Percentiles rank a stretch among this genome's conserved stretches.
Evolutionary conservation across 768 basidiomycete genomes (phyloP).

Genomic region (Cystobasidium tubakii): DNA sequence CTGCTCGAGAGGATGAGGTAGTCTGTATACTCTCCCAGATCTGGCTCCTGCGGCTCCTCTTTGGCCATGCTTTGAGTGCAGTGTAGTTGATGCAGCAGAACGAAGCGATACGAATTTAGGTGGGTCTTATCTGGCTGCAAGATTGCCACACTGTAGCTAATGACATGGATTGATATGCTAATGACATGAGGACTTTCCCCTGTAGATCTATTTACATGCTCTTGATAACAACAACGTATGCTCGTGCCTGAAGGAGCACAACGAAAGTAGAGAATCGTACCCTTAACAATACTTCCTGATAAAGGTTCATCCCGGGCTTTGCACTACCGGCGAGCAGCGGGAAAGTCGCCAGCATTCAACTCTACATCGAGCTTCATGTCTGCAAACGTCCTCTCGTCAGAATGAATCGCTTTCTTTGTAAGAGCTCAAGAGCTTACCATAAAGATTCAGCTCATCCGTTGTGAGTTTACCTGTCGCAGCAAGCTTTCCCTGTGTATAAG

Average conservation of each 20-base stretch:
- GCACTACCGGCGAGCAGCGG: background rate
- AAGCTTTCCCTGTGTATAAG: constrained; percentile 31
- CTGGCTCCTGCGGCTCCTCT: constrained; percentile 20
- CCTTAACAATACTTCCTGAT: too few relatives aligned
- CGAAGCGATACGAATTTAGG: background rate
- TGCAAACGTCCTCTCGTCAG: background rate
- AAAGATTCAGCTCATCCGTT: constrained; percentile 32
- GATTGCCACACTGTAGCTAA: too few relatives aligned
- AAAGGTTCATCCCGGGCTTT: too few relatives aligned
- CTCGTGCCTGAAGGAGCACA: too few relatives aligned
- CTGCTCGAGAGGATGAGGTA: constrained; percentile 30
- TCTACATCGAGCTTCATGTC: constrained; percentile 30
- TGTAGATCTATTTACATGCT: background rate
- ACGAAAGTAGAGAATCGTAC: too few relatives aligned
- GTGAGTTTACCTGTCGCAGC: constrained; percentile 16
- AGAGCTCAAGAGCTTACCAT: background rate
- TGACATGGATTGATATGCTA: too few relatives aligned
- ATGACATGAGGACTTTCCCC: background rate
- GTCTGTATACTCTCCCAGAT: constrained; percentile 35
- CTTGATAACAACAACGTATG: background rate
- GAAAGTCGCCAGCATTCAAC: constrained; percentile 29
- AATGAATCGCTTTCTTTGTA: background rate
- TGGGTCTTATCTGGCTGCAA: too few relatives aligned
- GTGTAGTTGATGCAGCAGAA: background rate
- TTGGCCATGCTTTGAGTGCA: background rate